Base-by-base conservation (phyloP, 192 early-diverging fungal genomes). In the Chytriomyces sp. region DNA sequence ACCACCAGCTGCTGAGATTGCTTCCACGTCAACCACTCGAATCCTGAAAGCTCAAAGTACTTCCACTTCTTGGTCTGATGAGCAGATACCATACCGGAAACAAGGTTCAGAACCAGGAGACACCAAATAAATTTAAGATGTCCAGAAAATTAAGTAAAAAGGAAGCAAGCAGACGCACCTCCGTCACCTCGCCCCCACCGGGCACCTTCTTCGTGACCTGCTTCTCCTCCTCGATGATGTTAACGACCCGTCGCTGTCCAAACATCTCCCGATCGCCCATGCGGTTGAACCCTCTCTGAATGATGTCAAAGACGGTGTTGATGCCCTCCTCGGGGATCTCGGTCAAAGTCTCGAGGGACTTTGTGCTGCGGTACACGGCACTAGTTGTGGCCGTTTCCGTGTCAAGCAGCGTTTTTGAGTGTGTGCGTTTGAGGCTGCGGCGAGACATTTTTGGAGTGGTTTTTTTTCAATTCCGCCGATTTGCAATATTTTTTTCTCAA, bases 141-240 rank as follows among this genome's bases (percentile, higher is more conserved):
- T 81, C 71, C 94, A 95, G 67, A 90, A 93, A 94, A 80, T 89
- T 92, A 98, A 73, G 87, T 72, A 86, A 92, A 92, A 23, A 77
- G 82, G 13, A 90, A 88, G 68, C 96, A 83, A 79, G 91, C 87
- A 79, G 92, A 94, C 93, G 94, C 69, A 80, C 26, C 28, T 70
- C 89, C 50, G 85, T 87, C 45, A 81, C 81, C 73, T 87, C 85
- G 50, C 82, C 77, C 45, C 91, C 91, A 50, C 84, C 82, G 47
- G 80, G 72, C 24, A 74, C 44, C 50, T 70, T 70, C 77, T 91
- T 91, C 20, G 80, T 90, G 49, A 91, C 81, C 65, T 87, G 78
- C 83, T 93, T 94, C 69, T 92, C 89, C 74, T 94, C 93, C 6
- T 24, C 65, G 23, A 67, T 67, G 43, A 73, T 45, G 23, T 63